Evolutionary conservation across 352 stramenopile species (phyloP).

Genomic region (Phytopythium delawarense): DNA sequence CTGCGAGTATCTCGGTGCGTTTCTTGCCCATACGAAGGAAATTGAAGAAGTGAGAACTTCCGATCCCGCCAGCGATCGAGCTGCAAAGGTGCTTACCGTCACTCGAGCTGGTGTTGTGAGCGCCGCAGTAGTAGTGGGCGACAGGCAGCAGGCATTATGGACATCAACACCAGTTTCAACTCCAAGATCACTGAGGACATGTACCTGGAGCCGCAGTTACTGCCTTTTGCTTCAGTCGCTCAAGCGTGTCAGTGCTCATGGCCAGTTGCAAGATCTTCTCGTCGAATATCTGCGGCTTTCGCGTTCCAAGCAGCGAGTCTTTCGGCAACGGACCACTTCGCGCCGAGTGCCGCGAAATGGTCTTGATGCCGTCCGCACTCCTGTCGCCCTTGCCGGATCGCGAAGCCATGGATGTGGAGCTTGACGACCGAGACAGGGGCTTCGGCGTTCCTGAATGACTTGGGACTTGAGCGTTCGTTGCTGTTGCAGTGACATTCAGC

Average conservation of each 20-base stretch:
- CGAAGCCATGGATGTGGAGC: background rate
- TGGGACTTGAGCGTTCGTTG: background rate
- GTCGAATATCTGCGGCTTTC: constrained; percentile 56
- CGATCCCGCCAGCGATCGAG: background rate
- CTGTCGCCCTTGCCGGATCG: constrained; percentile 10
- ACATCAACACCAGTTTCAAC: constrained; percentile 2
- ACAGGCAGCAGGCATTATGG: background rate
- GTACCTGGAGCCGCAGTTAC: constrained; percentile 41
- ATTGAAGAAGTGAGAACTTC: background rate
- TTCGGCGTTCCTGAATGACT: constrained; percentile 12
- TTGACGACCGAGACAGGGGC: constrained; percentile 16
- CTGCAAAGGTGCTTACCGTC: background rate
- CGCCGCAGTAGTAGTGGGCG: background rate
- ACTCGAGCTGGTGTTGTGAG: background rate
- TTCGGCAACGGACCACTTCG: constrained; percentile 12
- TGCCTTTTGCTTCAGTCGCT: constrained; percentile 47
- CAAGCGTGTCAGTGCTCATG: constrained; percentile 35
- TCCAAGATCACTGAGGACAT: background rate
- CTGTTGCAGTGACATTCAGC: background rate
- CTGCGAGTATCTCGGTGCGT: constrained; percentile 56
- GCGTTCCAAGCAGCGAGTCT: constrained; percentile 45
- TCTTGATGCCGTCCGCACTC: constrained; percentile 62
- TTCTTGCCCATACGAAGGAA: constrained; percentile 26
- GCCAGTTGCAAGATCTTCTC: constrained; percentile 46
- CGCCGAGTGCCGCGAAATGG: constrained; percentile 33